Percentiles rank a stretch among this genome's conserved stretches.
Evolutionary conservation across 331 rosid species (phyloP).

Genomic region (Dryas integrifolia): DNA sequence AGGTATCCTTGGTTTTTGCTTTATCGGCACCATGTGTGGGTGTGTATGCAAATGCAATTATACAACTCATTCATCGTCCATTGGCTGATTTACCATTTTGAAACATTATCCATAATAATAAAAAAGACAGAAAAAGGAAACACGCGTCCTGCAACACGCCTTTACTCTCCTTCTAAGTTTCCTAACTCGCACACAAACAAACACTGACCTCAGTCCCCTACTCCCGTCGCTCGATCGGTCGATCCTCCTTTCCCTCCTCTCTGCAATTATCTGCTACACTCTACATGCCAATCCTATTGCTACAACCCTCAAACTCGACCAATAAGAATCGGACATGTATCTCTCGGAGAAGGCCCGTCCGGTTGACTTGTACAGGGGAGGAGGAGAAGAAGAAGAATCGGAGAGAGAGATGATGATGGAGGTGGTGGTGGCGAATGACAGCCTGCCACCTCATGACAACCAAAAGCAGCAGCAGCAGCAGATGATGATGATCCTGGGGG

Average conservation of each 20-base stretch:
- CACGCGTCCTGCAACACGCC: background rate
- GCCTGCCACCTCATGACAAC: background rate
- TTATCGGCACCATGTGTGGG: too few species aligned
- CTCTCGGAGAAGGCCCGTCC: background rate
- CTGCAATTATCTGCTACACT: background rate
- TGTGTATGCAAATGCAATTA: too few species aligned
- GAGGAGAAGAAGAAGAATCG: conserved; percentile 15
- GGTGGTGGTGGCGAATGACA: conserved; percentile 3
- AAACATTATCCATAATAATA: too few species aligned
- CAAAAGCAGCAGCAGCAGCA: background rate
- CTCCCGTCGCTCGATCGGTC: too few species aligned
- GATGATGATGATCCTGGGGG: background rate
- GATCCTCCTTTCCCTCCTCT: background rate
- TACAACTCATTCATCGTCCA: too few species aligned
- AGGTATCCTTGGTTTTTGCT: too few species aligned
- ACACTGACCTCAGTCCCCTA: background rate
- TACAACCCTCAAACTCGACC: background rate
- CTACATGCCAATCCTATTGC: background rate
- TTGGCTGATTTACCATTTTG: too few species aligned
- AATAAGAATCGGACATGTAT: conserved; percentile 5
- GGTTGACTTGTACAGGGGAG: conserved; percentile 6
- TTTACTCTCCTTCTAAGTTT: too few species aligned
- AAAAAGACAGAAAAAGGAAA: background rate
- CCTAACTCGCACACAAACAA: background rate
- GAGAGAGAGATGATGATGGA: conserved; percentile 9